These are phyloP conservation scores for Pezicula neosporulosa DNA, from an alignment of 2,329 filamentous ascomycete species.

Conservation along the genomic window DNA sequence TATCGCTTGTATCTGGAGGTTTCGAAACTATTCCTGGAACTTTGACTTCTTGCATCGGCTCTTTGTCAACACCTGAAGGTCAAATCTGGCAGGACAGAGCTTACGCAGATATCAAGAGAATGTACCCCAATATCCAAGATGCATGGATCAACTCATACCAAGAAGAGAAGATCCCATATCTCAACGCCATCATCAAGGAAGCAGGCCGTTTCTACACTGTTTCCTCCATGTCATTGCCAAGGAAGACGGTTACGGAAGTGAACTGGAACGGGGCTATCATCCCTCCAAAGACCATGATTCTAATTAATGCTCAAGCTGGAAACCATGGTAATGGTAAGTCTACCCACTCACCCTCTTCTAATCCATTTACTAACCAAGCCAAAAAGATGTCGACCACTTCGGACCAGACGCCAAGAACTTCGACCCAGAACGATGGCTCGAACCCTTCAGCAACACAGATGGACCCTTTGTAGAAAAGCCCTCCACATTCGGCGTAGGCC, in stretches of 20 bases:
- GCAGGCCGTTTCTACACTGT: constrained; percentile 51
- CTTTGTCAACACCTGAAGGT: constrained; percentile 42
- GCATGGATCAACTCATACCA: constrained; percentile 42
- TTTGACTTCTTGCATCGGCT: constrained; percentile 47
- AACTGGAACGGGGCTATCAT: constrained; percentile 48
- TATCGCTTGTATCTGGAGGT: constrained; percentile 48
- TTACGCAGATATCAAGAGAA: constrained; percentile 45
- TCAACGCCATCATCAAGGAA: constrained; percentile 47
- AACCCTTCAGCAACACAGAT: constrained; percentile 14
- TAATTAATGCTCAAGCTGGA: constrained; percentile 52
- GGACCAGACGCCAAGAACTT: constrained; percentile 41
- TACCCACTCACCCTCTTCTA: background rate
- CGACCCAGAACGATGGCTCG: constrained; percentile 46
- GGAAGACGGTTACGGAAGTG: constrained; percentile 47
- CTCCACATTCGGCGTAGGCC: constrained; percentile 27
- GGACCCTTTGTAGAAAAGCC: constrained; percentile 31
- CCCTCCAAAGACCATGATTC: constrained; percentile 48
- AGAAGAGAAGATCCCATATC: constrained; percentile 45
- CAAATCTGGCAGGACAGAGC: constrained; percentile 49
- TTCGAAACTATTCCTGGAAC: constrained; percentile 53
- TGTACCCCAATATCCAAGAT: constrained; percentile 41
- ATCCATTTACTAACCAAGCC: background rate
- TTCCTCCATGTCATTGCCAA: constrained; percentile 47
- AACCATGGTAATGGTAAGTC: constrained; percentile 49
- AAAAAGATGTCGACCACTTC: constrained; percentile 43